Base-by-base conservation (phyloP, 495 filamentous ascomycete genomes). In the Lophium mytilinum region DNA sequence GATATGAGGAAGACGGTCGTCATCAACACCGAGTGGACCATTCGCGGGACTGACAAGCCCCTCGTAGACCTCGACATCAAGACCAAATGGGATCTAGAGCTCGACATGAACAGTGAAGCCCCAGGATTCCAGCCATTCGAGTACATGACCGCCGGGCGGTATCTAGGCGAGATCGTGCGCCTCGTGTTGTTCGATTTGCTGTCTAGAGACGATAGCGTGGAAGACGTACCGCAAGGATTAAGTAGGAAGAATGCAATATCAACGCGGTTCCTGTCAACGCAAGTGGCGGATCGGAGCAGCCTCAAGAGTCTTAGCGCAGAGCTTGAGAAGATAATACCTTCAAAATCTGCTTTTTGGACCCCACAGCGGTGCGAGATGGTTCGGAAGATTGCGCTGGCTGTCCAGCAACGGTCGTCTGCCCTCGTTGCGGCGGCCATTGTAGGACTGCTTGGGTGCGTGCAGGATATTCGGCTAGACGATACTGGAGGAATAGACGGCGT, bases 1-100 rank as follows among this genome's bases (percentile, higher is more conserved):
- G 55, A 77, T 3, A 73, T 81, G 39, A 75, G 73, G 36, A 75
- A 82, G 55, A 85, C 51, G 35, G 56, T 90, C 3, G 80, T 90
- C 0, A 79, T 93, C 41, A 93, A 94, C 71, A 94, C 89, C 1
- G 89, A 94, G 69, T 90, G 85, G 86, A 87, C 85, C 50, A 90
- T 94, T 57, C 83, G 80, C 3, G 89, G 89, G 8, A 80, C 87
- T 3, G 78, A 81, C 9, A 76, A 78, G 14, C 84, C 88, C 2
- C 72, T 94, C 9, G 71, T 75, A 18, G 80, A 83, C 37, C 75
- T 85, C 11, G 74, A 82, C 12, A 73, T 89, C 19, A 79, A 83
- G 42, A 90, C 81, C 9, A 77, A 76, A 50, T 92, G 88, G 88
- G 89, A 94, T 62, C 57, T 68, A 2, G 70, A 76, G 53, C 74